Conservation (phyloP, 1,284 basidiomycete genomes). For the Leccinum olivaceoglutinosum region DNA sequence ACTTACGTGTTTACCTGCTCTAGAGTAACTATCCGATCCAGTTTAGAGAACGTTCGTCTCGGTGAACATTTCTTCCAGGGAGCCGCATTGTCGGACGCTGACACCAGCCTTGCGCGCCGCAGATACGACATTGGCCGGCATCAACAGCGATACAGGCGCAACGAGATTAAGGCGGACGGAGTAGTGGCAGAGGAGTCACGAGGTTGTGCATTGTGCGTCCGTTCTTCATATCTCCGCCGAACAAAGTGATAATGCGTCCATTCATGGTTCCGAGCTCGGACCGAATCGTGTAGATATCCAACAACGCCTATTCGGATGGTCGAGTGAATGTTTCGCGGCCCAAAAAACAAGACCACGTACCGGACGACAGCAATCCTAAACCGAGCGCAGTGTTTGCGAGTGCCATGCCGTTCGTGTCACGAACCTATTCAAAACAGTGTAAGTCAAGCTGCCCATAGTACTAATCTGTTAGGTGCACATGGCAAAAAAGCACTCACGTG, state of each 20-base stretch:
- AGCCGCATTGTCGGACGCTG: conserved; percentile 75
- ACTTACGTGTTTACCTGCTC: too few species aligned
- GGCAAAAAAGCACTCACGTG: conserved; percentile 43
- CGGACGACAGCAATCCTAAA: conserved; percentile 45
- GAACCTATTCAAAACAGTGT: conserved; percentile 52
- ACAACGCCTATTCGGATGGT: conserved; percentile 55
- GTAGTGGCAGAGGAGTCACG: conserved; percentile 89
- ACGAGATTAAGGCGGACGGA: conserved; percentile 96
- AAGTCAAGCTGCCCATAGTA: background rate
- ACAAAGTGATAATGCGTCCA: conserved; percentile 89
- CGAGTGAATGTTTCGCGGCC: background rate
- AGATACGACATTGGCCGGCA: conserved; percentile 85
- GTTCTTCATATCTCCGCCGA: conserved; percentile 93
- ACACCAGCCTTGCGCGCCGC: conserved; percentile 83
- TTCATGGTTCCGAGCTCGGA: conserved; percentile 98
- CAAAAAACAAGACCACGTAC: conserved; percentile 33
- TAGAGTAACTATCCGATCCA: too few species aligned
- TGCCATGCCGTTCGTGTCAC: conserved; percentile 88
- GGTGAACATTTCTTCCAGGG: conserved; percentile 80
- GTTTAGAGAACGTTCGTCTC: too few species aligned
- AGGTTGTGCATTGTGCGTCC: conserved; percentile 97
- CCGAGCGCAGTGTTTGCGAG: conserved; percentile 64
- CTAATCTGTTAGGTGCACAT: background rate
- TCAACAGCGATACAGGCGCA: conserved; percentile 83
- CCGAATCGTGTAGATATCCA: conserved; percentile 97